Evolutionary conservation across 208 protist genomes (phyloP), one percentile per base, ranked within the genome.

Genomic region (Leishmania martiniquensis): DNA sequence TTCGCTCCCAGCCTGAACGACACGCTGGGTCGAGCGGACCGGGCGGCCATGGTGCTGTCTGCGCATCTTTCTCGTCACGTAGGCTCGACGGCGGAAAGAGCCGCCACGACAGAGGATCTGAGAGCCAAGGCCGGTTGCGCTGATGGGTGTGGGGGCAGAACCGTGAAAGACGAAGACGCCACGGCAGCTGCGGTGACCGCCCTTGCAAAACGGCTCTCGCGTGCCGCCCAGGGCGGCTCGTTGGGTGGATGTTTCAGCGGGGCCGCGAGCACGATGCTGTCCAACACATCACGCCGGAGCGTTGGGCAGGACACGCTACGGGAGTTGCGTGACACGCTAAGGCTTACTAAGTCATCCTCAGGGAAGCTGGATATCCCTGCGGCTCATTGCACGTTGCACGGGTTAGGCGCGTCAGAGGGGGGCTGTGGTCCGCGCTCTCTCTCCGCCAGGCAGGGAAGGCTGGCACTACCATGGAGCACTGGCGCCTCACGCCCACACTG

Each of bases 1-100:
- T 49, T 39, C 15, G 22, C 57, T 4, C 62, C 77, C 12, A 89
- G 76, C 74, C 57, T 91, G 15, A 91, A 91, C 81, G 68, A 83
- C 55, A 91, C 88, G 0, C 74, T 91, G 0, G 88, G 88, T 37
- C 78, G 83, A 12, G 81, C 72, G 4, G 82, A 89, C 59, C 82
- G 88, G 1, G 88, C 88, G 1, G 83, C 82, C 25, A 88, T 91
- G 77, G 62, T 89, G 78, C 67, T 91, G 54, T 77, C 75, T 1
- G 62, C 78, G 72, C 70, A 44, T 54, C 52, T 73, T 47, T 44
- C 47, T 72, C 69, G 52, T 15, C 60, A 72, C 15, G 22, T 51
- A 34, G 55, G 63, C 63, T n/a, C 15, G n/a, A 37, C 49, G 10
- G 2, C 65, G 44, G 65, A 12, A 25, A 42, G 32, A 13, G 6